Evolutionary conservation across 2,329 filamentous ascomycete genomes (phyloP).

Genomic region (Dothidotthia symphoricarpi): DNA sequence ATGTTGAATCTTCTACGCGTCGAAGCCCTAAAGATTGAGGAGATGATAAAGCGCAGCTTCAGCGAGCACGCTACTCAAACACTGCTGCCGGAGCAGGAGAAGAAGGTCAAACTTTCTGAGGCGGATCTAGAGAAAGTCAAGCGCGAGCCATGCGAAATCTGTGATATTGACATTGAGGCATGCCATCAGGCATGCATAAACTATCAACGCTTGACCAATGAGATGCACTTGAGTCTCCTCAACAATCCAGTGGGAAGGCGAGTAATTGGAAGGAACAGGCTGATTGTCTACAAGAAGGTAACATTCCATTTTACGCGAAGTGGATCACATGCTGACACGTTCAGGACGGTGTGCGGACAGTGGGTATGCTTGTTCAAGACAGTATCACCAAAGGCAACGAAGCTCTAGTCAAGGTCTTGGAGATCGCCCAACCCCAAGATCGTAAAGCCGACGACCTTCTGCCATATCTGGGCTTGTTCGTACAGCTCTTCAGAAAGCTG

Average conservation of each 20-base stretch:
- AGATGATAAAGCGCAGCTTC: conserved; percentile 99
- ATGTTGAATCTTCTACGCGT: conserved; percentile 93
- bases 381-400: conserved; percentile 65
- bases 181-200: conserved; percentile 82
- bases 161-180: conserved; percentile 73
- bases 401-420: conserved; percentile 73
- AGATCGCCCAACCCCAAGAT: conserved; percentile 68
- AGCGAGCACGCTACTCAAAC: conserved; percentile 97
- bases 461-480: conserved; percentile 73
- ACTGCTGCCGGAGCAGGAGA: conserved; percentile 89
- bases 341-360: conserved; percentile 75
- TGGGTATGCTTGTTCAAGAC: conserved; percentile 76
- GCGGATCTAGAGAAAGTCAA: conserved; percentile 89
- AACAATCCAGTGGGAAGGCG: conserved; percentile 79
- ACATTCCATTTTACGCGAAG: neutral
- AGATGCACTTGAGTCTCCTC: conserved; percentile 74
- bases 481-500: conserved; percentile 64
- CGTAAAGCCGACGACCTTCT: conserved; percentile 81
- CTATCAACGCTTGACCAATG: conserved; percentile 73
- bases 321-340: conserved; percentile 1
- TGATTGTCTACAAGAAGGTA: conserved; percentile 76
- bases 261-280: conserved; percentile 70
- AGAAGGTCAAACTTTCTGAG: conserved; percentile 87
- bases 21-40: conserved; percentile 95
- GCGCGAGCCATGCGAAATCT: conserved; percentile 76